Base-by-base conservation (phyloP, 2,329 filamentous ascomycete species). In the Cladosporium sp. region DNA sequence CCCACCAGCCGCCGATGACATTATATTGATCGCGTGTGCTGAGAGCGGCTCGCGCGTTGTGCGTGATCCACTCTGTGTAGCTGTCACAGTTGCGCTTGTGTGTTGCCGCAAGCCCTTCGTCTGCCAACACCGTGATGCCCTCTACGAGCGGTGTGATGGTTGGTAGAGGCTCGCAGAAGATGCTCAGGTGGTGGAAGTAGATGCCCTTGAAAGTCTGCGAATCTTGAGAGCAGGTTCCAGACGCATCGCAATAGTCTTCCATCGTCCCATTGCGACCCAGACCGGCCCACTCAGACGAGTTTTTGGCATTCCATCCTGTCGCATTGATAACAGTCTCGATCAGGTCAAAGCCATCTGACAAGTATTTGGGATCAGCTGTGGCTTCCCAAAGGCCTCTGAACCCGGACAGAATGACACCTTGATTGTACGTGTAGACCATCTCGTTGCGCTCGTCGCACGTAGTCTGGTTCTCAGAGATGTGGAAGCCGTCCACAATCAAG, bases 381-480 rank as follows among this genome's bases (percentile, higher is more conserved):
- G 88, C 89, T 68, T 91, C 86, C 88, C 91, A 97, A 0, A 98
- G 83, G 0, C 89, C 91, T 35, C 92, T 86, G 61, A 93, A 86
- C 7, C 93, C 94, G 2, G 92, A 93, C 18, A 98, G 85, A 1
- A 98, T 74, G 4, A 98, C 92, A 29, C 93, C 94, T 52, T 98
- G 94, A 78, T 98, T 98, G 80, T 98, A 98, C 0, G 93, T 96
- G 78, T 93, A 97, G 10, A 97, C 90, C 88, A 93, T 94, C 71
- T 93, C 88, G 77, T 97, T 91, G 58, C 93, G 86, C 59, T 86
- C 77, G 74, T 97, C 91, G 76, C 94, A 76, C 11, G 68, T 85
- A 29, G 79, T 75, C 56, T 79, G 78, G 59, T 79, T 90, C 28
- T 86, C 86, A 16, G 83, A 86, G 72, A 98, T 90, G 77, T 98